Percentiles rank a stretch among this genome's conserved stretches.
Evolutionary conservation across 2,329 filamentous ascomycete species (phyloP).

Genomic region (Emmonsia crescens): DNA sequence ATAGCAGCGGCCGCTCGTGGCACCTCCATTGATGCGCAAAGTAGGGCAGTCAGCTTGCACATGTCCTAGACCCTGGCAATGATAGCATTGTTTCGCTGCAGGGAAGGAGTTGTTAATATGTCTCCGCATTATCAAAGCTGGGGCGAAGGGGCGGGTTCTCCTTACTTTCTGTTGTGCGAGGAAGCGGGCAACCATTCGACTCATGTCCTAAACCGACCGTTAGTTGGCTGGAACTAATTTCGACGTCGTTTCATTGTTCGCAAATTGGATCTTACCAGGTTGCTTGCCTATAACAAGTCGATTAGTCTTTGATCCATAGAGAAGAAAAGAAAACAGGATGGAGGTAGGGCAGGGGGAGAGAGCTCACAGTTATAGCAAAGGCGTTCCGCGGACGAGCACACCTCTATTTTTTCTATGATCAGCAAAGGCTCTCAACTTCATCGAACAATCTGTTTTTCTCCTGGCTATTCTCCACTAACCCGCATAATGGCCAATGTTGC

Average conservation of each 20-base stretch:
- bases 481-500: constrained; percentile 64
- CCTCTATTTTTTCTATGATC: constrained; percentile 54
- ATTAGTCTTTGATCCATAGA: neutral
- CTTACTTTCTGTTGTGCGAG: constrained; percentile 84
- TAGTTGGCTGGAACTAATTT: constrained; percentile 6
- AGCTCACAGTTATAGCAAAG: constrained; percentile 97
- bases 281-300: constrained; percentile 29
- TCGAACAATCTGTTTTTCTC: constrained; percentile 26
- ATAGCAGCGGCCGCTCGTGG: constrained; percentile 83
- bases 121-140: constrained; percentile 4
- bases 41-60: constrained; percentile 99
- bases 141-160: constrained; percentile 8
- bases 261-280: constrained; percentile 28
- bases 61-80: constrained; percentile 96
- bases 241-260: constrained; percentile 12
- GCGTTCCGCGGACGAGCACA: constrained; percentile 94
- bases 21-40: constrained; percentile 72
- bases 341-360: neutral
- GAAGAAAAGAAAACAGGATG: constrained; percentile 14
- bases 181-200: constrained; percentile 93
- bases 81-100: constrained; percentile 95
- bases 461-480: constrained; percentile 26
- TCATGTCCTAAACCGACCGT: constrained; percentile 58
- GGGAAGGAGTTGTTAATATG: constrained; percentile 14
- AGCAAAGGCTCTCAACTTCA: constrained; percentile 46